Conservation (phyloP, 1,284 basidiomycete genomes). For the Rhodotorula sp. region DNA sequence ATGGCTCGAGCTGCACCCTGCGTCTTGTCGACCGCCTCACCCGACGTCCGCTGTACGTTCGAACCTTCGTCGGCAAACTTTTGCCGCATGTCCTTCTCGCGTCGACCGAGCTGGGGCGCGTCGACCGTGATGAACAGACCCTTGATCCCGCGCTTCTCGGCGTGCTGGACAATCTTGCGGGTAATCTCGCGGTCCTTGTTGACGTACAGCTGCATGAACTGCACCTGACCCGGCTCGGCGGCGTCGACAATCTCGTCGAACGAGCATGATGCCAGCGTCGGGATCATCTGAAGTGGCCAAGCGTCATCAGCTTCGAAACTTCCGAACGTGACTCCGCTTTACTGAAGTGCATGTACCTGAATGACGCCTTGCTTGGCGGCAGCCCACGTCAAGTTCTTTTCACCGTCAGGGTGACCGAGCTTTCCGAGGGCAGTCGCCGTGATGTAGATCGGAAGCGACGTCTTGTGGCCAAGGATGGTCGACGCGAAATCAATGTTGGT, state of each 20-base stretch:
- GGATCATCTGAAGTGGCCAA: conserved; percentile 61
- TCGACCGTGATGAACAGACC: conserved; percentile 66
- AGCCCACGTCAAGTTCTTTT: conserved; percentile 70
- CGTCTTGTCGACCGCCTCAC: conserved; percentile 67
- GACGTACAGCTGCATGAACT: conserved; percentile 56
- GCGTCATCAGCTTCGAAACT: no score
- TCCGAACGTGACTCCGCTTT: no score
- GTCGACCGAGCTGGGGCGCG: conserved; percentile 81
- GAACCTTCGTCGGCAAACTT: conserved; percentile 74
- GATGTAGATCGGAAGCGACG: conserved; percentile 60
- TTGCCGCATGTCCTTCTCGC: conserved; percentile 80
- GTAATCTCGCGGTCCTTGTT: conserved; percentile 80
- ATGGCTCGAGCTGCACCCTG: conserved; percentile 95
- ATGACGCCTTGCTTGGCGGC: conserved; percentile 76
- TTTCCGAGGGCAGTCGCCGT: conserved; percentile 62
- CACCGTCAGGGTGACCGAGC: conserved; percentile 59
- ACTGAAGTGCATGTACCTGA: conserved; percentile 52
- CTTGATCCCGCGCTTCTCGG: conserved; percentile 56
- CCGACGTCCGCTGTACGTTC: conserved; percentile 44
- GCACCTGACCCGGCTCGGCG: conserved; percentile 67
- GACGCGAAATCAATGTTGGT: conserved; percentile 76
- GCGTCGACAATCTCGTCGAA: conserved; percentile 88
- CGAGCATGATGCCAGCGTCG: conserved; percentile 49
- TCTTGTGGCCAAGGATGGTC: conserved; percentile 62
- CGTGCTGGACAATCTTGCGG: conserved; percentile 74